Evolutionary conservation across 176 grass and related monocot species (phyloP).

Genomic region (Elymus sibiricus): DNA sequence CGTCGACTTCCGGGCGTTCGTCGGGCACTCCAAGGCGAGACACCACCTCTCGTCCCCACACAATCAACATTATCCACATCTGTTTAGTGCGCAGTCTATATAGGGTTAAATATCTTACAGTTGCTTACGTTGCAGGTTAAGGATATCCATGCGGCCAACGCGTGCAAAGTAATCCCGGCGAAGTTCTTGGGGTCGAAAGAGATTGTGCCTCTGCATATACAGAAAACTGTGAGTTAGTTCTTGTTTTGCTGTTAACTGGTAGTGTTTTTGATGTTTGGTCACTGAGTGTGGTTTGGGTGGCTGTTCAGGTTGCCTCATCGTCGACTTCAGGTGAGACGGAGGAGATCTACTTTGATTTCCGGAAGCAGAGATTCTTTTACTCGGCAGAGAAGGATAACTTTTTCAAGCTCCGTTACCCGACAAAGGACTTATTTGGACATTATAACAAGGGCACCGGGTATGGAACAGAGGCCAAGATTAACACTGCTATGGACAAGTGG

Average conservation of each 20-base stretch:
- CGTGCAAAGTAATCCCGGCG: conserved; percentile 84
- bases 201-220: conserved; percentile 70
- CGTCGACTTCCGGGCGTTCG: conserved; percentile 83
- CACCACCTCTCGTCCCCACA: not conserved
- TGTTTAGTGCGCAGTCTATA: not conserved
- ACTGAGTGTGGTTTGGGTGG: not conserved
- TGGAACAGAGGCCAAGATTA: conserved; percentile 92
- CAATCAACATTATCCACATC: conserved; percentile 9
- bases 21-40: conserved; percentile 82
- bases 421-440: conserved; percentile 66
- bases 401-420: conserved; percentile 79
- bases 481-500: conserved; percentile 77
- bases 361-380: conserved; percentile 96
- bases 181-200: conserved; percentile 96
- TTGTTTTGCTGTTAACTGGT: not conserved
- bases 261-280: not conserved
- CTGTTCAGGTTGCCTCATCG: conserved; percentile 64
- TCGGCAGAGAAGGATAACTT: conserved; percentile 70
- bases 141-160: conserved; percentile 59
- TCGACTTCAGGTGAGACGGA: conserved; percentile 53
- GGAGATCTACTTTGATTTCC: conserved; percentile 96
- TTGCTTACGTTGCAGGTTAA: conserved; percentile 55
- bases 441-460: conserved; percentile 82
- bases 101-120: conserved; percentile 22
- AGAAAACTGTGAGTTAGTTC: conserved; percentile 59